Percentiles rank a stretch among this genome's conserved stretches.
These are phyloP conservation scores for Lycium ferocissimum DNA, from an alignment of 257 asterid genomes.

Conservation along the genomic window DNA sequence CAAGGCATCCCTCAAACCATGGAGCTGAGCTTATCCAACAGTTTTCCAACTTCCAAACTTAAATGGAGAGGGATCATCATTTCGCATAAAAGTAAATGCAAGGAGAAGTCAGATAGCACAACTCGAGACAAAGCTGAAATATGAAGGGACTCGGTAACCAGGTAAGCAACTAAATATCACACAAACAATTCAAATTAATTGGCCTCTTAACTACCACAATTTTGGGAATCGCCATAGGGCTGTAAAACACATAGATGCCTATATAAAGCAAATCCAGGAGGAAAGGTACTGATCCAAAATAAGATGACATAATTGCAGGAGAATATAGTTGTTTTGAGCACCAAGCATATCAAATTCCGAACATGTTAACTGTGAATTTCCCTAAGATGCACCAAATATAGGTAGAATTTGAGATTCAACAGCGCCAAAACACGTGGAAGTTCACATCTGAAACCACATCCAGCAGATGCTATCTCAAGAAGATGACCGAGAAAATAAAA, in stretches of 20 bases:
- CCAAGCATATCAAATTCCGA: not conserved
- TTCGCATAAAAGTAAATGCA: not conserved
- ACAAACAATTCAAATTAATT: not conserved
- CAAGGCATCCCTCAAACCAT: not conserved
- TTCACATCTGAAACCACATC: not conserved
- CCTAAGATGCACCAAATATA: not conserved
- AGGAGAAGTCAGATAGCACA: not conserved
- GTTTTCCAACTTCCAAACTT: not conserved
- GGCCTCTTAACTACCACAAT: not conserved
- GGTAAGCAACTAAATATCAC: not conserved
- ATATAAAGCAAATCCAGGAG: not conserved
- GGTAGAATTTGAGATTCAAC: not conserved
- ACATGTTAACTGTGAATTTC: not conserved
- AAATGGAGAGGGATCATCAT: not conserved
- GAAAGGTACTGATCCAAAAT: not conserved
- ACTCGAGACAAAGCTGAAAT: not conserved
- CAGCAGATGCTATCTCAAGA: not conserved
- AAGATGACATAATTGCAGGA: not conserved
- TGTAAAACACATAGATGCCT: not conserved
- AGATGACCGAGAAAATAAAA: not conserved
- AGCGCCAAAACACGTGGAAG: not conserved
- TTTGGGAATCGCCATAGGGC: not conserved
- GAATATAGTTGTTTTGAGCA: not conserved
- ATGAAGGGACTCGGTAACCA: not conserved
- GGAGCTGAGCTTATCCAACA: constrained; percentile 12